These are phyloP conservation scores for Kwoniella pini DNA, from an alignment of 768 basidiomycete genomes.

Conservation along the genomic window DNA sequence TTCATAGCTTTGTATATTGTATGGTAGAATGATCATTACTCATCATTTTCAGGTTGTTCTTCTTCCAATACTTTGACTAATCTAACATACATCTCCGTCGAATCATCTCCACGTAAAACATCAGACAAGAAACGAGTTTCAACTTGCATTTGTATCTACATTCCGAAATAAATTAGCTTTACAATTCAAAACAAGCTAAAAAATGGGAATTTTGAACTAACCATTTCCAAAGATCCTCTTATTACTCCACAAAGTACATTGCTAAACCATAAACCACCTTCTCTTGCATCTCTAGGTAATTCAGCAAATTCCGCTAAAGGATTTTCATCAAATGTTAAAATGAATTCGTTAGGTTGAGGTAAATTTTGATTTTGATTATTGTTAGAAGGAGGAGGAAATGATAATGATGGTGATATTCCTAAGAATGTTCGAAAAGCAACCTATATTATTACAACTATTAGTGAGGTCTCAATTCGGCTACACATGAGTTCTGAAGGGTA, in stretches of 20 bases:
- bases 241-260: conserved; percentile 94
- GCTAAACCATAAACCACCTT: conserved; percentile 94
- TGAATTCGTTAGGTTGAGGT: conserved; percentile 61
- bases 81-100: conserved; percentile 87
- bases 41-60: conserved; percentile 89
- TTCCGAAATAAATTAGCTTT: background rate
- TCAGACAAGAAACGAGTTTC: conserved; percentile 87
- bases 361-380: conserved; percentile 56
- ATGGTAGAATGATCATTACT: too few relatives aligned
- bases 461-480: too few relatives aligned
- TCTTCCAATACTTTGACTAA: conserved; percentile 91
- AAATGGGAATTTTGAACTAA: conserved; percentile 46
- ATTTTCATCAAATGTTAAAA: conserved; percentile 88
- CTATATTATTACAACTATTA: too few relatives aligned
- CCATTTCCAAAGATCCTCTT: conserved; percentile 94
- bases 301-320: conserved; percentile 96
- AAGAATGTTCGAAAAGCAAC: conserved; percentile 98
- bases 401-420: conserved; percentile 81
- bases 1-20: too few relatives aligned
- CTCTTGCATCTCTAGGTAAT: conserved; percentile 80
- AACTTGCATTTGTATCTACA: conserved; percentile 92
- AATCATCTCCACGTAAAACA: conserved; percentile 86
- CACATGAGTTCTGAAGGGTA: too few relatives aligned
- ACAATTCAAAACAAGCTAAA: background rate
- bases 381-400: conserved; percentile 62